These are phyloP conservation scores for Neofusicoccum kwambonambiense DNA, from an alignment of 2,329 filamentous ascomycete genomes.

Conservation along the genomic window DNA sequence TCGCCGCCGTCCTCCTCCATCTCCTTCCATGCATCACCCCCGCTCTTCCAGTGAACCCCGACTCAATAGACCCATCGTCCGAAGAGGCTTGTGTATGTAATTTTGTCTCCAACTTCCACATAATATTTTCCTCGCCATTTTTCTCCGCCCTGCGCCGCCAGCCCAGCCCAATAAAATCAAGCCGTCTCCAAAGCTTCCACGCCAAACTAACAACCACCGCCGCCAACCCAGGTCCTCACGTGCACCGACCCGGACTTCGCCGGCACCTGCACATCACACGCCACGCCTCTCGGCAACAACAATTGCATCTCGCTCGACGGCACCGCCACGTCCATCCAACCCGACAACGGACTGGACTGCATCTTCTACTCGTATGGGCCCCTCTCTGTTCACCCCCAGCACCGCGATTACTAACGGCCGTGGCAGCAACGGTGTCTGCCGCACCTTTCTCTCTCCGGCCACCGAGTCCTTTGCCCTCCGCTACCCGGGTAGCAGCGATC, in stretches of 20 bases:
- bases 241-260: not conserved
- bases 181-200: no score
- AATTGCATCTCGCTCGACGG: not conserved
- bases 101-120: not conserved
- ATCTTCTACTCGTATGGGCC: conserved; percentile 8
- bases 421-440: conserved; percentile 1
- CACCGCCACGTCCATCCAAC: not conserved
- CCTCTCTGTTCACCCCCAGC: not conserved
- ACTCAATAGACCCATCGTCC: not conserved
- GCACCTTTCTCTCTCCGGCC: not conserved
- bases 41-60: not conserved
- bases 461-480: not conserved
- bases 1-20: not conserved
- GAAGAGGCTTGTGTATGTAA: not conserved
- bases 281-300: not conserved
- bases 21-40: not conserved
- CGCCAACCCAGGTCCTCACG: not conserved
- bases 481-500: not conserved
- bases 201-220: not conserved
- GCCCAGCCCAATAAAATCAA: no score
- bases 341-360: not conserved
- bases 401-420: no score
- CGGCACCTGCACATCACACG: not conserved
- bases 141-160: not conserved
- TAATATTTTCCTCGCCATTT: no score